These are phyloP conservation scores for Arachis stenosperma DNA, from an alignment of 306 rosid genomes.

Conservation along the genomic window DNA sequence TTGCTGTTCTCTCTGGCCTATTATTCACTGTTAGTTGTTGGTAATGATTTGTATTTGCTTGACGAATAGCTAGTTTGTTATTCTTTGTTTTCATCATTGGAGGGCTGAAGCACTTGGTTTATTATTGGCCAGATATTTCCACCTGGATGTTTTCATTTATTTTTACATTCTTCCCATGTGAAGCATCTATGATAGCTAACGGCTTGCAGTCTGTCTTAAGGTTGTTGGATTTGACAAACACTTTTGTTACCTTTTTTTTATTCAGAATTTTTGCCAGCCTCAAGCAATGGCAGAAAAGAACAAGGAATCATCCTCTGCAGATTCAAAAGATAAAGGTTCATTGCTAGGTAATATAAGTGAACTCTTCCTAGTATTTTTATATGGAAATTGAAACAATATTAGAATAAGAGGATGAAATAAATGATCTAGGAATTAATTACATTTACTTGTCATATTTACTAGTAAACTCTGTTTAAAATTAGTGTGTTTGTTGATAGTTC, in stretches of 20 bases:
- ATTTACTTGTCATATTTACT: slow-evolving; percentile 21
- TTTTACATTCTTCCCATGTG: background rate
- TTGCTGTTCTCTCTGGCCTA: slow-evolving; percentile 8
- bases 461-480: slow-evolving; percentile 11
- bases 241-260: slow-evolving; percentile 23
- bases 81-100: background rate
- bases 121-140: slow-evolving; percentile 12
- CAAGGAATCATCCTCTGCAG: slow-evolving; percentile 59
- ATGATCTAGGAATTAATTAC: slow-evolving; percentile 8
- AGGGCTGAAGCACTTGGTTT: slow-evolving; percentile 11
- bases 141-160: background rate
- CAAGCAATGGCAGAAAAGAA: slow-evolving; percentile 64
- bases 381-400: slow-evolving; percentile 6
- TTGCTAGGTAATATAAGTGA: slow-evolving; percentile 51
- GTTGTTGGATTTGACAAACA: slow-evolving; percentile 24
- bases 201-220: background rate
- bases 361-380: slow-evolving; percentile 3
- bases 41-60: slow-evolving; percentile 14
- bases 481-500: slow-evolving; percentile 8
- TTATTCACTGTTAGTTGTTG: background rate
- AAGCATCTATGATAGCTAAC: slow-evolving; percentile 16
- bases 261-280: slow-evolving; percentile 33
- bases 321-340: slow-evolving; percentile 55
- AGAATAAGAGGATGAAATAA: slow-evolving; percentile 16
- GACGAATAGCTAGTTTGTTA: background rate